phyloP scores from a whole-genome alignment of 192 early-diverging fungal species.

The Oehlia diaphana region DNA sequence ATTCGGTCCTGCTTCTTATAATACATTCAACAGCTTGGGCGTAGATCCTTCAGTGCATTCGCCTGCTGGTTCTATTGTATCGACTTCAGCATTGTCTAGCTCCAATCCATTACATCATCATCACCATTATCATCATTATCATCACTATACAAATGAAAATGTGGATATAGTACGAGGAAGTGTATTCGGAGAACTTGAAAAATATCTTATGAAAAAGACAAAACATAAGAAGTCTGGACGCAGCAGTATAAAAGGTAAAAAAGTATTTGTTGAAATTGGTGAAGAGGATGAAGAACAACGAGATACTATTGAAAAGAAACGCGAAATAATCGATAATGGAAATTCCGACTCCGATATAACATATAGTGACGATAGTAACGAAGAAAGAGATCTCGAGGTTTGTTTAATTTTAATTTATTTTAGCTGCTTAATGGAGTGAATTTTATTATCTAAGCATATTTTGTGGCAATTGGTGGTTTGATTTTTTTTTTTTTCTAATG shows the following conservation, averaged over 20 bases:
- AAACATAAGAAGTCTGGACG: background rate
- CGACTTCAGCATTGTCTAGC: constrained; percentile 22
- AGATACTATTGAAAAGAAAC: constrained; percentile 5
- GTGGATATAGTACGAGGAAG: constrained; percentile 16
- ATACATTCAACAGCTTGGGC: constrained; percentile 27
- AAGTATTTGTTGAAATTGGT: background rate
- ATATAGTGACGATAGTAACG: constrained; percentile 3
- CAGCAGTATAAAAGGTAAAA: constrained; percentile 6
- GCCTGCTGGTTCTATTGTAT: constrained; percentile 21
- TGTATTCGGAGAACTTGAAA: constrained; percentile 30
- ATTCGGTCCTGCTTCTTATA: constrained; percentile 17
- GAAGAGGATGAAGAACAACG: constrained; percentile 12
- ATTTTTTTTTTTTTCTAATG: background rate
- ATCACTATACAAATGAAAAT: constrained; percentile 26
- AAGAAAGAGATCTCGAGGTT: constrained; percentile 22
- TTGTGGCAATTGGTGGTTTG: background rate
- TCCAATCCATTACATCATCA: constrained; percentile 31
- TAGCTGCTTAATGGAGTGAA: background rate
- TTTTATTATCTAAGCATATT: background rate
- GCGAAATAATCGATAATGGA: background rate
- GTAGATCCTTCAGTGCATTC: constrained; percentile 25
- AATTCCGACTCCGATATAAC: background rate
- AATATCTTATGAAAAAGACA: constrained; percentile 19
- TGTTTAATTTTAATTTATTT: constrained; percentile 16
- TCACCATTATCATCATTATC: constrained; percentile 30